Percentiles rank a stretch among this genome's conserved stretches.
These are phyloP conservation scores for Aspergillus melleus DNA, from an alignment of 2,329 filamentous ascomycete genomes.

Conservation along the genomic window DNA sequence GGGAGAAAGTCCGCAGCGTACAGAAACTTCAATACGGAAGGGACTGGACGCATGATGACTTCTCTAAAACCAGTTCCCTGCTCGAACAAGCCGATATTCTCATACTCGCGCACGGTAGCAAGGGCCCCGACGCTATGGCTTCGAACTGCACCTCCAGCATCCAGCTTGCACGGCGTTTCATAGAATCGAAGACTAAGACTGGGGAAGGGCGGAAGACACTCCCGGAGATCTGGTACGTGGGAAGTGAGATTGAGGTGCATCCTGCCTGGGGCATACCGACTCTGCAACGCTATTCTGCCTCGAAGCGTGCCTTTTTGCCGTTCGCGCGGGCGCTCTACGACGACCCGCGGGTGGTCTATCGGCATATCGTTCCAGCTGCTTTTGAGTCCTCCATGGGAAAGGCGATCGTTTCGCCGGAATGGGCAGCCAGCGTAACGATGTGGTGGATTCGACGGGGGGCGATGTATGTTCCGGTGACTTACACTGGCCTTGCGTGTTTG, in stretches of 20 bases:
- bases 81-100: conserved; percentile 16
- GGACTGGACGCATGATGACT: conserved; percentile 14
- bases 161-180: conserved; percentile 11
- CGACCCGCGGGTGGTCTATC: conserved; percentile 13
- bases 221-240: conserved; percentile 21
- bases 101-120: conserved; percentile 15
- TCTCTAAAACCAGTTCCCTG: not conserved
- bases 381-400: conserved; percentile 10
- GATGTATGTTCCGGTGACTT: conserved; percentile 18
- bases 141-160: conserved; percentile 14
- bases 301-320: conserved; percentile 15
- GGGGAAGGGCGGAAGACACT: conserved; percentile 3
- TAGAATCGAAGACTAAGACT: not conserved
- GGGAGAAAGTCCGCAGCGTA: conserved; percentile 14
- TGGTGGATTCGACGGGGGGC: conserved; percentile 23
- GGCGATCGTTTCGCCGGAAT: conserved; percentile 11
- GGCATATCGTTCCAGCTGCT: conserved; percentile 17
- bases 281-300: conserved; percentile 9
- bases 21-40: conserved; percentile 5
- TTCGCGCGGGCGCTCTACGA: conserved; percentile 19
- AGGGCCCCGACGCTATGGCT: conserved; percentile 10
- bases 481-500: conserved; percentile 14
- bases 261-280: conserved; percentile 7
- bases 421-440: conserved; percentile 13
- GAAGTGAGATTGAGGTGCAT: conserved; percentile 15